Evolutionary conservation across 805 yeast genomes (phyloP).

Genomic region (Lipomyces chichibuensis): DNA sequence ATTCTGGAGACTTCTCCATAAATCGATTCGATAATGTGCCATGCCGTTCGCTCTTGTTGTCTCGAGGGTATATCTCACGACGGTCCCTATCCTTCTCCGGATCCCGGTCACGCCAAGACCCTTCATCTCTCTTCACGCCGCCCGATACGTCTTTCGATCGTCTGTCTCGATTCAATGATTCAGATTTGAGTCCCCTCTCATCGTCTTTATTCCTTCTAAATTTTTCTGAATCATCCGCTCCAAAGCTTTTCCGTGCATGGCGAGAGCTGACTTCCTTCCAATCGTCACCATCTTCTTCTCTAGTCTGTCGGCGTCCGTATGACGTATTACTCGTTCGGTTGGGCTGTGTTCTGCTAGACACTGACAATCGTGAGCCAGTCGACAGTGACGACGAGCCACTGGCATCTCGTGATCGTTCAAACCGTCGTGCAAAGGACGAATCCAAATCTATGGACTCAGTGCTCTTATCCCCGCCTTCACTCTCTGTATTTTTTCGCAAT

Average conservation of each 20-base stretch:
- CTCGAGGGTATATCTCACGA: slow-evolving; percentile 1
- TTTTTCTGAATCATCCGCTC: slow-evolving; percentile 11
- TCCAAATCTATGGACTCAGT: background rate
- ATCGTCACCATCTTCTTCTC: slow-evolving; percentile 12
- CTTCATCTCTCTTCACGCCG: slow-evolving; percentile 20
- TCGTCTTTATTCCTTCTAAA: slow-evolving; percentile 11
- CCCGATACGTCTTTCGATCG: slow-evolving; percentile 10
- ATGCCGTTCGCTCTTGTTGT: slow-evolving; percentile 8
- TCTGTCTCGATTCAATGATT: slow-evolving; percentile 14
- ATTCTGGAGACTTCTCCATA: slow-evolving; percentile 25
- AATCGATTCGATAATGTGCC: slow-evolving; percentile 1
- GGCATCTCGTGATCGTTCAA: slow-evolving; percentile 7
- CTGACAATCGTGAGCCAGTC: background rate
- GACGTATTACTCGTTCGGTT: background rate
- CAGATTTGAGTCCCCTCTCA: slow-evolving; percentile 4
- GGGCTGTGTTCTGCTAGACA: background rate
- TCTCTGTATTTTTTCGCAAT: slow-evolving; percentile 2
- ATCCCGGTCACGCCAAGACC: slow-evolving; percentile 32
- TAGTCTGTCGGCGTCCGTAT: background rate
- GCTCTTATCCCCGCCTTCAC: background rate
- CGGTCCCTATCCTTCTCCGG: slow-evolving; percentile 15
- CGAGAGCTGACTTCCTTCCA: slow-evolving; percentile 13
- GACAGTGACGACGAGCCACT: background rate
- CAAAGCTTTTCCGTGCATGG: background rate
- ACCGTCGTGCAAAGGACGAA: slow-evolving; percentile 7